phyloP scores from a whole-genome alignment of 805 yeast genomes.

The Lipomyces kockii region DNA sequence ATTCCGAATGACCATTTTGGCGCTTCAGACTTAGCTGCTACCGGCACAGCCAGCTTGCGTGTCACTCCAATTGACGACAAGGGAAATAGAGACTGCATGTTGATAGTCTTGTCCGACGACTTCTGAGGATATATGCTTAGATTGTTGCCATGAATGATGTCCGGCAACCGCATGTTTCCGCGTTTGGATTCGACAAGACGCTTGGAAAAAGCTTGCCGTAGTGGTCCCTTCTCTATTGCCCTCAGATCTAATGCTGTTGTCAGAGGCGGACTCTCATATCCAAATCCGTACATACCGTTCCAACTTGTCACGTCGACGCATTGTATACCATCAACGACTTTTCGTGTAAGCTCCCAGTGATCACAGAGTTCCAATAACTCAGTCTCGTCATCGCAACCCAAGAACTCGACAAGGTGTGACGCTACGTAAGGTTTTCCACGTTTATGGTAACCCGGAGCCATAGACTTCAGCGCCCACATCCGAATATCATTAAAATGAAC shows the following conservation, averaged over 20 bases:
- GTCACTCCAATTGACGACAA: background rate
- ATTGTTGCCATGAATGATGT: conserved; percentile 50
- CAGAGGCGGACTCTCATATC: background rate
- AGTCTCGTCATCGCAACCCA: conserved; percentile 69
- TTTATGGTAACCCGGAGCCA: conserved; percentile 58
- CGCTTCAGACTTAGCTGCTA: background rate
- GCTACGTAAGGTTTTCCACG: conserved; percentile 70
- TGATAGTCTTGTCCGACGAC: conserved; percentile 8
- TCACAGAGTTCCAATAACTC: conserved; percentile 62
- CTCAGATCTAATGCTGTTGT: conserved; percentile 27
- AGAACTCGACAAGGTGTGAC: conserved; percentile 51
- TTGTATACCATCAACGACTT: conserved; percentile 45
- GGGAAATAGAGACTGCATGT: conserved; percentile 19
- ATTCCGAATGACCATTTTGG: conserved; percentile 2
- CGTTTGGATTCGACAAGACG: conserved; percentile 50
- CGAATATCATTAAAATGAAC: conserved; percentile 79
- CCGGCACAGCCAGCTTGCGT: background rate
- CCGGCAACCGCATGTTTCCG: conserved; percentile 39
- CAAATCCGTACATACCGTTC: conserved; percentile 41
- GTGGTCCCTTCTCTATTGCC: conserved; percentile 48
- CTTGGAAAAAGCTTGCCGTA: conserved; percentile 54
- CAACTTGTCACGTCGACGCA: conserved; percentile 53
- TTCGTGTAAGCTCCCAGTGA: conserved; percentile 62
- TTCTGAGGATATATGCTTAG: conserved; percentile 19
- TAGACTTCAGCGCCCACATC: conserved; percentile 68